phyloP scores from a whole-genome alignment of 805 yeast species.

The Sugiyamaella smithiae region DNA sequence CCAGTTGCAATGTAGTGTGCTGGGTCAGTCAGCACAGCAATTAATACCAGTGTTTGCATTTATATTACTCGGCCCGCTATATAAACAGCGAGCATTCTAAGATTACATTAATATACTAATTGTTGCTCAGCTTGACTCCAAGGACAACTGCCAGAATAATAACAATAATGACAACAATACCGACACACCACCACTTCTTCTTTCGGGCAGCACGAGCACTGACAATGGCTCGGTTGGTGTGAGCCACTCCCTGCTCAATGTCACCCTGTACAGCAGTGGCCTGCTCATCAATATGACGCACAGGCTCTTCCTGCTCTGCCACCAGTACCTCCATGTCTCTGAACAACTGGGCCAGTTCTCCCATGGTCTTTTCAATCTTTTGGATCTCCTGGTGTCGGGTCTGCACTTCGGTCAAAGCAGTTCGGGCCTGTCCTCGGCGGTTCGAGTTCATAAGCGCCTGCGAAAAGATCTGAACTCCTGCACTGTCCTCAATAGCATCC shows the following conservation, averaged over 20 bases:
- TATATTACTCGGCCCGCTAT: too few relatives aligned
- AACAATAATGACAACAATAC: constrained; percentile 41
- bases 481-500: constrained; percentile 79
- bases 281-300: constrained; percentile 78
- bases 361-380: constrained; percentile 92
- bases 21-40: too few relatives aligned
- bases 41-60: too few relatives aligned
- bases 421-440: constrained; percentile 70
- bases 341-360: constrained; percentile 90
- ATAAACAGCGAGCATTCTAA: too few relatives aligned
- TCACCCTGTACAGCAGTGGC: constrained; percentile 82
- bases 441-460: constrained; percentile 57
- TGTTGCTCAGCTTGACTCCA: constrained; percentile 18
- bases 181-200: constrained; percentile 82
- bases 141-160: constrained; percentile 31
- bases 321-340: constrained; percentile 96
- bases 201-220: constrained; percentile 87
- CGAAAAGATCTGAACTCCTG: constrained; percentile 85
- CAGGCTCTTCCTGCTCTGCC: constrained; percentile 88
- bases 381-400: constrained; percentile 92
- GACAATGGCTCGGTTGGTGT: constrained; percentile 84
- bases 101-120: too few relatives aligned
- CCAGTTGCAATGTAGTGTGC: too few relatives aligned
- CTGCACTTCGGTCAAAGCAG: constrained; percentile 94
- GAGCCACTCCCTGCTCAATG: constrained; percentile 91